A percentile compares a stretch with the other conserved stretches of the same genome.
These are phyloP conservation scores for Penicillium expansum DNA, from an alignment of 2,329 filamentous ascomycete species.

Conservation along the genomic window DNA sequence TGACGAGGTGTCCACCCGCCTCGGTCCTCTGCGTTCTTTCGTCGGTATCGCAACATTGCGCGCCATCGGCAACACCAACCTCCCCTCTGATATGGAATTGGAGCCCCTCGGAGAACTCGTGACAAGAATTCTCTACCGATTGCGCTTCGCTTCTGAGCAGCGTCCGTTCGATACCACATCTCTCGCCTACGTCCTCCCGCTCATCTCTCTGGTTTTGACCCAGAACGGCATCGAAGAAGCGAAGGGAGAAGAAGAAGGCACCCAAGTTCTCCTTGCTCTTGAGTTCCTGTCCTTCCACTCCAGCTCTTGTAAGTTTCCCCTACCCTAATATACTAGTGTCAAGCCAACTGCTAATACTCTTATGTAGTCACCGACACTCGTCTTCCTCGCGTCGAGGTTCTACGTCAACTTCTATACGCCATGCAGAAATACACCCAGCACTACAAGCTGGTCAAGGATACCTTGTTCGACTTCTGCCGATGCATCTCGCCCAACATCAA, in stretches of 20 bases:
- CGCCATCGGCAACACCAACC: conserved; percentile 68
- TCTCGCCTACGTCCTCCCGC: conserved; percentile 79
- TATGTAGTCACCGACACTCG: conserved; percentile 59
- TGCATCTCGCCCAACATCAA: conserved; percentile 80
- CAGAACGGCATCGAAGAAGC: conserved; percentile 70
- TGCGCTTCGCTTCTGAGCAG: conserved; percentile 88
- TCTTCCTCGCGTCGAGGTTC: conserved; percentile 71
- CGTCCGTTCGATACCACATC: conserved; percentile 89
- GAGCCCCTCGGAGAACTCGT: conserved; percentile 79
- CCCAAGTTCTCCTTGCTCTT: conserved; percentile 82
- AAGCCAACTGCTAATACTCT: not conserved
- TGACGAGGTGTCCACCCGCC: conserved; percentile 67
- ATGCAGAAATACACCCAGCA: conserved; percentile 91
- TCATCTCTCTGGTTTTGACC: conserved; percentile 74
- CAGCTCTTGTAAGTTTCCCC: conserved; percentile 57
- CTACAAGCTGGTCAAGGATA: conserved; percentile 93
- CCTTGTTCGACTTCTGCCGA: conserved; percentile 78
- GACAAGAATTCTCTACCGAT: conserved; percentile 83
- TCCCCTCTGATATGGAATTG: conserved; percentile 69
- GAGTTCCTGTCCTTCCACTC: conserved; percentile 91
- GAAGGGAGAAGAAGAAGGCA: conserved; percentile 72
- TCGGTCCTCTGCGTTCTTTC: conserved; percentile 76
- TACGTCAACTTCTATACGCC: conserved; percentile 69
- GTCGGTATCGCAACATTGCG: conserved; percentile 84
- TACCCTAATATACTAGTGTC: not conserved